Evolutionary conservation across 1,284 basidiomycete species (phyloP).

Genomic region (Austroboletus niveus): DNA sequence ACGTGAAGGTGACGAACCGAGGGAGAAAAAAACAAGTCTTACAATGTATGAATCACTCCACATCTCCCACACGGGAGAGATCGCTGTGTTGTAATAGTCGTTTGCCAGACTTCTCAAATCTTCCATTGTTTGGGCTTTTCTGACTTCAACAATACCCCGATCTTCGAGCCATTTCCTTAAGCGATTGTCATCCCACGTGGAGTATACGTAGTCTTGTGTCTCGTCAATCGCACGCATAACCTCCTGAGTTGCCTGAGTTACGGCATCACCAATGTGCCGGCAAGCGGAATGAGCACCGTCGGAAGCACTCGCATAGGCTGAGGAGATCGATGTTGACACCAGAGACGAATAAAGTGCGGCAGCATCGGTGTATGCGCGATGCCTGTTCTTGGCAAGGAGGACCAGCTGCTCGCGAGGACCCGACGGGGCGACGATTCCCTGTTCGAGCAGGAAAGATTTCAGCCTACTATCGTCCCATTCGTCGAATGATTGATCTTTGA

Average conservation of each 20-base stretch:
- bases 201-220: slow-evolving; percentile 83
- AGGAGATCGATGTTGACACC: slow-evolving; percentile 59
- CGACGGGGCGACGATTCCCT: slow-evolving; percentile 80
- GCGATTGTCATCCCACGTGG: slow-evolving; percentile 80
- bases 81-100: slow-evolving; percentile 61
- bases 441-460: slow-evolving; percentile 81
- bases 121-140: slow-evolving; percentile 59
- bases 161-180: slow-evolving; percentile 71
- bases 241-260: slow-evolving; percentile 55
- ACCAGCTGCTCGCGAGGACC: slow-evolving; percentile 79
- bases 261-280: slow-evolving; percentile 40
- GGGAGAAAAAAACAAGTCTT: slow-evolving; percentile 21
- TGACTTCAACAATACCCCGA: slow-evolving; percentile 70
- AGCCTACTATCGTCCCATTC: slow-evolving; percentile 81
- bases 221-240: slow-evolving; percentile 63
- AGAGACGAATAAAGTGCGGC: slow-evolving; percentile 50
- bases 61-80: slow-evolving; percentile 71
- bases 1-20: not conserved
- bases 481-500: slow-evolving; percentile 59
- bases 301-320: slow-evolving; percentile 38
- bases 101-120: slow-evolving; percentile 70
- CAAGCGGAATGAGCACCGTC: slow-evolving; percentile 41
- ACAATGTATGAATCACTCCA: slow-evolving; percentile 89
- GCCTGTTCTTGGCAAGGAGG: slow-evolving; percentile 73
- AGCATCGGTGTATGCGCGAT: slow-evolving; percentile 55